Evolutionary conservation across 2,329 filamentous ascomycete genomes (phyloP), one percentile per base, ranked within the genome.

Genomic region (Trichoderma sp.): DNA sequence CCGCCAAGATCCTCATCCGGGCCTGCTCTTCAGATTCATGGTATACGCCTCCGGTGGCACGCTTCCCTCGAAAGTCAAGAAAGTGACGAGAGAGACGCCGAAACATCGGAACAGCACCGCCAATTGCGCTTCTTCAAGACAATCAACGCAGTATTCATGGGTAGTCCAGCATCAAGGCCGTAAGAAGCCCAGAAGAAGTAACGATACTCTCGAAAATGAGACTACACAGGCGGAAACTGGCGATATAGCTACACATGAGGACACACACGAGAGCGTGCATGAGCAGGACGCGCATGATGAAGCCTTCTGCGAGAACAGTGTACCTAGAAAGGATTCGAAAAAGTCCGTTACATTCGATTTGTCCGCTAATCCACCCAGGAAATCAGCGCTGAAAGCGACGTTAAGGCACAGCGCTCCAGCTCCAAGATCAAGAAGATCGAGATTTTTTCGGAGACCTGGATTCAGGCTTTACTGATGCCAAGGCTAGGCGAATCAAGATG

Each of bases 131-230:
- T 52, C 55, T 18, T 39, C 21, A 1, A 46, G 46, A 6, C 43
- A 26, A 1, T 30, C 59, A 32, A 60, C 55, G 52, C 68, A 61
- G 8, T 37, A 66, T 24, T 66, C 46, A 26, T 66, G 68, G 68
- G 24, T 69, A 5, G 24, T 58, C 2, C 43, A 24, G 28, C 61
- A 37, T 18, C 51, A 46, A 49, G 18, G 37, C 2, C 51, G n/a
- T 11, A 37, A 18, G 49, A n/a, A 32, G 39, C 26, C 37, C 32
- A 28, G 37, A 10, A 34, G 59, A 8, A 56, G 43, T 26, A 68
- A 37, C 7, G 56, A 28, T 21, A 43, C 26, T 14, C 51, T 21
- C 6, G 5, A 6, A 6, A 16, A 18, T n/a, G 24, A 43, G 24
- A 14, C 30, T 7, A 11, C 8, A n/a, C 39, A n/a, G 18, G 16